Base-by-base conservation (phyloP, 75 land plant genomes). In the Sequoiadendron giganteum region DNA sequence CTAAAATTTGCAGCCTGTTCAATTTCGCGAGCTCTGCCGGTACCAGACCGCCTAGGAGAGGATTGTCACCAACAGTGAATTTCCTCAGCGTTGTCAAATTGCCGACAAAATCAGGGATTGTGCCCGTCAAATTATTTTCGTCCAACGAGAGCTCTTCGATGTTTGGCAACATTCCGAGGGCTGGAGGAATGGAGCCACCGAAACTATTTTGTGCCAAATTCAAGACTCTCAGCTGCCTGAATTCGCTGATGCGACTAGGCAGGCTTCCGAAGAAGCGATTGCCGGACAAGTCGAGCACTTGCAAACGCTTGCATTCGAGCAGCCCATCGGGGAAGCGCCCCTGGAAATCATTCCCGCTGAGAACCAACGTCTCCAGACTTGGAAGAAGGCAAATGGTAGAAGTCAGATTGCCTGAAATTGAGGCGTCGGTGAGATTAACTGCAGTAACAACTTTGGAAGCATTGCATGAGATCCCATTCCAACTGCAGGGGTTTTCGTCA, bases 391-490 rank as follows among this genome's bases (percentile, higher is more conserved):
- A 89, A 9, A 90, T 79, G 2, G n/a, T 52, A 55, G 82, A 56
- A 65, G 89, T 75, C 42, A 90, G 47, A 45, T 81, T 81, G 2
- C 83, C 83, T 25, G 48, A 28, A 40, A 81, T 81, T 28, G 40
- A 81, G 13, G 32, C 48, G 28, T 0, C 30, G 11, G 83, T 81
- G n/a, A 81, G 83, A 81, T 81, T 43, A 42, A 81, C 14, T 42
- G 45, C 13, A 25, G 48, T 43, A 2, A 81, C 83, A 0, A 28
- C 11, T 2, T 28, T 45, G 48, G 84, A 34, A 36, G 89, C 34
- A 85, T 86, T 89, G 91, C 99, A 97, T 2, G 75, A 40, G 77
- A 97, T 86, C 81, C 97, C 99, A 28, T 43, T 36, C 99, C 99
- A 97, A 47, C 32, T 48, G 91, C 99, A 97, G 0, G 99, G 99